Base-by-base conservation (phyloP, 768 basidiomycete genomes). In the Boletus rubroflammeus region DNA sequence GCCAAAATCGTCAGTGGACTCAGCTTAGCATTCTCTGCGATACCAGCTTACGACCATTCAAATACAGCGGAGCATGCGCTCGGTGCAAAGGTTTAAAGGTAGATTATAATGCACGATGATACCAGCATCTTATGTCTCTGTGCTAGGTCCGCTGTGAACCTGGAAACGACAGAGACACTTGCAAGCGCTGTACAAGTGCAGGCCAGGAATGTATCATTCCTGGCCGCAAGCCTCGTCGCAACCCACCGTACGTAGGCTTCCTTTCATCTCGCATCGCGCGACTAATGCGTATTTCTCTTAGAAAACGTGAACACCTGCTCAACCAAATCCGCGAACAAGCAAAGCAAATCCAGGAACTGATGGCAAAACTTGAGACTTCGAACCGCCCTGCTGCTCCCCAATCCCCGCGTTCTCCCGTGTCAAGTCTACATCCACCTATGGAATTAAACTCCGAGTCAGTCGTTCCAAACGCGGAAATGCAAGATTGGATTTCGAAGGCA, bases 291-390 rank as follows among this genome's bases (percentile, higher is more conserved):
- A 23, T 19, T 26, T 53, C 35, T 34, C 41, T 23, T 55, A 92
- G 89, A 38, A 90, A 90, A 77, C 86, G 90, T 14, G 90, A 91
- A 63, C 77, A 85, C 60, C 77, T 92, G n/a, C 75, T 91, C 50
- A 84, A 80, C 54, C 78, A 90, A 69, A 91, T 92, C 55, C 82
- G 83, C 39, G 78, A 83, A 38, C 88, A 91, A 62, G 87, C 87
- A 11, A 74, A 80, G 9, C 80, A 86, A 69, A 92, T 90, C 39
- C 78, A 83, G 66, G 78, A 81, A 26, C 74, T 90, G 44, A 89
- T 90, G 84, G 73, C 76, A 0, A 78, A 87, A 65, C 78, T 90
- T 19, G 87, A 88, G 53, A 63, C 67, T 25, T 66, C 73, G 19
- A 76, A 78, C 25, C 70, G 66, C 10, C 60, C 61, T 21, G 52